Conservation (phyloP, 352 stramenopile species). For the Phytopythium delawarense region DNA sequence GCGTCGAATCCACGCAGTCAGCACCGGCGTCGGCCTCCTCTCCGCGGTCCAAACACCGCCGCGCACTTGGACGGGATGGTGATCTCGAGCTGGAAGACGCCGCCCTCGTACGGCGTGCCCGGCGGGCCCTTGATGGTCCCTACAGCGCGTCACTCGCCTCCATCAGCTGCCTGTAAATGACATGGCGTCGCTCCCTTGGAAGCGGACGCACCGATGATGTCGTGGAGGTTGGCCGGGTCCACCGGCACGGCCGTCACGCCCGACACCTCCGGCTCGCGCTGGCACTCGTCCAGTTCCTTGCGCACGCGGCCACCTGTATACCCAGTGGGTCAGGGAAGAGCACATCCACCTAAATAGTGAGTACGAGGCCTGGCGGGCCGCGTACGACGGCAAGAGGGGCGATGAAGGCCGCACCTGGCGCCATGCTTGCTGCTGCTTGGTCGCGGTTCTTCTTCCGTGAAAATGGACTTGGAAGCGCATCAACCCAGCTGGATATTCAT, state of each 20-base stretch:
- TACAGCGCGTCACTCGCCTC: slow-evolving; percentile 1
- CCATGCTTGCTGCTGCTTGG: not conserved
- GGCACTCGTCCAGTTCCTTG: slow-evolving; percentile 88
- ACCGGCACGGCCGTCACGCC: slow-evolving; percentile 63
- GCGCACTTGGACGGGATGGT: slow-evolving; percentile 89
- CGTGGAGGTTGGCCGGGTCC: slow-evolving; percentile 19
- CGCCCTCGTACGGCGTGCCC: slow-evolving; percentile 85
- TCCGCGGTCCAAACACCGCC: not conserved
- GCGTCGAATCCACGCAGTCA: not conserved
- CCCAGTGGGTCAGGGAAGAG: too few species aligned
- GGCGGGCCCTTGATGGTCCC: slow-evolving; percentile 70
- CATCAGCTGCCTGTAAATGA: not conserved
- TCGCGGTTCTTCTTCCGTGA: not conserved
- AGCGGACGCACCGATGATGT: slow-evolving; percentile 20
- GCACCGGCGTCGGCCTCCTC: too few species aligned
- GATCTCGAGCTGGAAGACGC: slow-evolving; percentile 92
- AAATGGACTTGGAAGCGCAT: not conserved
- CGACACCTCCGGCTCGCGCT: slow-evolving; percentile 76
- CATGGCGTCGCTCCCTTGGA: not conserved
- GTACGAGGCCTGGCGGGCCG: not conserved
- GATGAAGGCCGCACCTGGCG: slow-evolving; percentile 2
- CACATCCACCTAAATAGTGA: not conserved
- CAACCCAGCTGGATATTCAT: not conserved
- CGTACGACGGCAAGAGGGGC: not conserved
- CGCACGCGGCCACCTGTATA: slow-evolving; percentile 59